Evolutionary conservation across 768 basidiomycete species (phyloP), one percentile per base, ranked within the genome.

Genomic region (Russula earlei): DNA sequence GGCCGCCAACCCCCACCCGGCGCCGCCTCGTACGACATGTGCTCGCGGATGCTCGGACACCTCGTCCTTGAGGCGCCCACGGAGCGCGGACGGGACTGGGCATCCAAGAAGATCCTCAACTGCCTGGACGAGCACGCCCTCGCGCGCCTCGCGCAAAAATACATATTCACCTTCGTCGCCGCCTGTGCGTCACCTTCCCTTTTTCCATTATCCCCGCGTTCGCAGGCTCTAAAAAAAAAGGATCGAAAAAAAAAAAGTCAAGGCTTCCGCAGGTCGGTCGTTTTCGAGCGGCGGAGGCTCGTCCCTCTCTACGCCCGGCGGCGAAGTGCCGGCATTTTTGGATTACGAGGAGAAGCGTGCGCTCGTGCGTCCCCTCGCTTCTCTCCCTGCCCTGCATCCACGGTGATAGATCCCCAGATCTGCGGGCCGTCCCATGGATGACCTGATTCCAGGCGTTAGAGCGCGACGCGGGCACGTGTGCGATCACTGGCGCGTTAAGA

Each of bases 21-120:
- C 17, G 31, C 52, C 1, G 47, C n/a, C n/a, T n/a, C n/a, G n/a
- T 58, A 58, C 42, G 57, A 58, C 52, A 58, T 58, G 57, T 58
- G 57, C n/a, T 58, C 57, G 17, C 46, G 57, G 8, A 34, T 58
- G 11, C 57, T 58, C 41, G 57, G 57, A 2, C 47, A 58, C 47
- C 52, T 58, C 47, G 17, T 58, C 47, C 37, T 58, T 34, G 57
- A 58, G 42, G 52, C 57, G n/a, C 57, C 57, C 17, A 49, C 57
- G 8, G 57, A 49, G 17, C 19, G 34, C 20, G 57, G 57, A 34
- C 51, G 57, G 12, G 52, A 58, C 22, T 58, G 57, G 57, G 47
- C 54, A 27, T 54, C 52, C 52, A 58, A 37, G n/a, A n/a, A n/a
- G 36, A 49, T 58, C 43, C 52, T 58, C 52, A 44, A 31, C 36